phyloP scores from a whole-genome alignment of 345 rosid species.

The Pugionium cornutum region DNA sequence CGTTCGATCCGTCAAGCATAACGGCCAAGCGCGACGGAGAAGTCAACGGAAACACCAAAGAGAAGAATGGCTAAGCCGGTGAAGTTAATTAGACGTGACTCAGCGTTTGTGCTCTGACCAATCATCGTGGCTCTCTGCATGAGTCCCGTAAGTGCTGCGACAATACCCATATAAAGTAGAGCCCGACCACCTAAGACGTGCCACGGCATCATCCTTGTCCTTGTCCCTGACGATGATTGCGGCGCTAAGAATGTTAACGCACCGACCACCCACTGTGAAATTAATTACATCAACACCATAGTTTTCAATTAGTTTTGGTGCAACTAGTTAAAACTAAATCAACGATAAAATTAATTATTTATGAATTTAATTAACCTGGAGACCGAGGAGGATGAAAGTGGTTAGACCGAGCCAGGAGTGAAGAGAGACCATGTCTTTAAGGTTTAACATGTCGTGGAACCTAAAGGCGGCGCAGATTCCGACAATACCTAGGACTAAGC shows the following conservation, averaged over 20 bases:
- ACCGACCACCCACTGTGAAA: slow-evolving; percentile 71
- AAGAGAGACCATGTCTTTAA: slow-evolving; percentile 56
- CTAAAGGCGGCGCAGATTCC: slow-evolving; percentile 81
- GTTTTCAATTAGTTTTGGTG: not conserved
- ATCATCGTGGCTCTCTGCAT: slow-evolving; percentile 51
- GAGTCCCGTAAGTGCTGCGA: slow-evolving; percentile 83
- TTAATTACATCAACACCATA: slow-evolving; percentile 6
- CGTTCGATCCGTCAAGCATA: slow-evolving; percentile 35
- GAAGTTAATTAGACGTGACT: slow-evolving; percentile 72
- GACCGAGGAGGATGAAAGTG: slow-evolving; percentile 59
- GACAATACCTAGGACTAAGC: slow-evolving; percentile 56
- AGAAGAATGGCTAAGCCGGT: slow-evolving; percentile 62
- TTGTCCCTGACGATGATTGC: slow-evolving; percentile 23
- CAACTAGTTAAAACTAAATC: not conserved
- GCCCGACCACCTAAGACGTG: slow-evolving; percentile 75
- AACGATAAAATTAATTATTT: not conserved
- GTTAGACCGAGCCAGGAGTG: slow-evolving; percentile 86
- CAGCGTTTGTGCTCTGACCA: slow-evolving; percentile 31
- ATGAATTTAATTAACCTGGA: slow-evolving; percentile 55
- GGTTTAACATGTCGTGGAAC: slow-evolving; percentile 58
- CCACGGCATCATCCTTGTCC: slow-evolving; percentile 56
- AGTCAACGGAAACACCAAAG: slow-evolving; percentile 78
- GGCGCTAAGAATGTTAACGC: slow-evolving; percentile 47
- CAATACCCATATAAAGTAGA: slow-evolving; percentile 65
- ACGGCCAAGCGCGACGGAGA: slow-evolving; percentile 69